Base-by-base conservation (phyloP, 768 basidiomycete species). In the Mrakia blollopis region DNA sequence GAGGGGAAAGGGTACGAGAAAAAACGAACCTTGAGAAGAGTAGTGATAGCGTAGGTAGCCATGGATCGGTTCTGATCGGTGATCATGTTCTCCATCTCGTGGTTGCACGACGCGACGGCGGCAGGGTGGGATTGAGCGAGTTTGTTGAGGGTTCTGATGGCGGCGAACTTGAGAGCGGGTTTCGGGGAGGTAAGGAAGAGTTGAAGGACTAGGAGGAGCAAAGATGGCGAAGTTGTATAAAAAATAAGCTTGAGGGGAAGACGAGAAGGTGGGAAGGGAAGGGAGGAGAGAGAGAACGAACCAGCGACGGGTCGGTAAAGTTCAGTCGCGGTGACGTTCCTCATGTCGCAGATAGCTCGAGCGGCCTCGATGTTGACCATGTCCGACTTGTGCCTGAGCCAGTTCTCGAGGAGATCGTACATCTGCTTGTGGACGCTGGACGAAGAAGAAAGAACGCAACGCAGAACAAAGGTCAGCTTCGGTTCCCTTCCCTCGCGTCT, bases 351-450 rank as follows among this genome's bases (percentile, higher is more conserved):
- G 79, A 99, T 96, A 10, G 90, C 95, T 62, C 97, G 91, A 5
- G 97, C 96, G 30, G 97, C 97, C 84, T 99, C 97, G 78, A 94
- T 92, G 85, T 98, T 98, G 82, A 99, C 97, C 96, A 98, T 99
- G 83, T 99, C 97, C 80, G 94, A 97, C 87, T 99, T 99, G 85
- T 99, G 97, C 77, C 94, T 89, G 78, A 98, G 86, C 90, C 94
- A 95, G 47, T 92, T 91, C 82, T 98, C 97, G 52, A 98, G 87
- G 61, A 97, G 87, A 79, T 98, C 97, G 72, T 93, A 86, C 88
- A 98, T 96, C 81, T 92, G 94, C 78, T 88, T 89, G 84, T 96
- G 94, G 35, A 95, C 86, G 82, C 96, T 99, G 80, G 10, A 39
- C 44, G 50, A 35, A 44, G 44, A 16, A 60, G 41, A 44, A n/a